Percentiles rank a stretch among this genome's conserved stretches.
phyloP scores from a whole-genome alignment of 1,139 yeast genomes.

The Debaryomycetaceae sp. region DNA sequence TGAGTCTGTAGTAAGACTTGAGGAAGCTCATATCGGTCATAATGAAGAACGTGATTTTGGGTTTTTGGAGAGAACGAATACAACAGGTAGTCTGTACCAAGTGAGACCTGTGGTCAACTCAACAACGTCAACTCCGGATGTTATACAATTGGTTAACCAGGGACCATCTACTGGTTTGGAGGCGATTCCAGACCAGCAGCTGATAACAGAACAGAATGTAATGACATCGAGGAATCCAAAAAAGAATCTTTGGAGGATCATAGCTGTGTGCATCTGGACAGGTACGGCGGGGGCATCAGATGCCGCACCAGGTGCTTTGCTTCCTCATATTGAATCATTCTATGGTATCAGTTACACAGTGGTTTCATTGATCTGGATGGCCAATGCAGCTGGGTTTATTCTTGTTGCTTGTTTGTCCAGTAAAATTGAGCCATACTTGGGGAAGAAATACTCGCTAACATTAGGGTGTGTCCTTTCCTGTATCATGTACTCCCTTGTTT shows the following conservation, averaged over 20 bases:
- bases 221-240: conserved; percentile 31
- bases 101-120: not conserved
- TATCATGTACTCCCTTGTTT: conserved; percentile 37
- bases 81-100: not conserved
- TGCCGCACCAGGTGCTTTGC: conserved; percentile 49
- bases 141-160: not conserved
- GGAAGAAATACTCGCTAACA: conserved; percentile 34
- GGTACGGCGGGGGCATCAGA: conserved; percentile 37
- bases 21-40: not conserved
- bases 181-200: not conserved
- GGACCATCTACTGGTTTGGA: not conserved
- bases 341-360: conserved; percentile 35
- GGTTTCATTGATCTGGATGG: conserved; percentile 45
- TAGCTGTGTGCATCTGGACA: conserved; percentile 38
- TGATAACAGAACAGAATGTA: not conserved
- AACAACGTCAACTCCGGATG: not conserved
- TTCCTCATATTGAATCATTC: conserved; percentile 40
- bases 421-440: conserved; percentile 38
- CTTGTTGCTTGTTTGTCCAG: conserved; percentile 37
- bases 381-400: conserved; percentile 44
- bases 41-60: not conserved
- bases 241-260: conserved; percentile 40
- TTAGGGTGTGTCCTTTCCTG: conserved; percentile 33
- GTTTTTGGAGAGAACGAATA: too few relatives aligned
- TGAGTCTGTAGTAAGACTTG: not conserved